A percentile compares a stretch with the other conserved stretches of the same genome.
These are phyloP conservation scores for Xylariomycetidae sp. DNA, from an alignment of 2,329 filamentous ascomycete species.

Conservation along the genomic window DNA sequence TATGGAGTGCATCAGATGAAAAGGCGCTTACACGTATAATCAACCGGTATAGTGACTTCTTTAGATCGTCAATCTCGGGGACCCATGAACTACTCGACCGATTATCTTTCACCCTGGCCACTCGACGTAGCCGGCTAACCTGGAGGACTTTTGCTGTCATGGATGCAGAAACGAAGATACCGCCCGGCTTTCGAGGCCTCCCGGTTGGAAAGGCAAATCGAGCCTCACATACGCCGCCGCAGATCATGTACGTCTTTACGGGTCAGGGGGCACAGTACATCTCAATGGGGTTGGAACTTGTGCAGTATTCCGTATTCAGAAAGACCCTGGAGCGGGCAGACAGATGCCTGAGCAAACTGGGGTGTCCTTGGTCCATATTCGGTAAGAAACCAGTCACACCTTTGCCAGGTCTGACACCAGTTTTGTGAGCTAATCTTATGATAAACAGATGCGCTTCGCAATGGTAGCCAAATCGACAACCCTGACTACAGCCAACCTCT, in stretches of 20 bases:
- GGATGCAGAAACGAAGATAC: not conserved
- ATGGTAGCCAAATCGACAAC: constrained; percentile 18
- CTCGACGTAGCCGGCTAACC: constrained; percentile 20
- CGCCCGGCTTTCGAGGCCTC: constrained; percentile 1
- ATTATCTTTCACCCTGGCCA: constrained; percentile 24
- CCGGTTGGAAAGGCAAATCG: constrained; percentile 12
- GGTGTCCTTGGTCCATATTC: constrained; percentile 23
- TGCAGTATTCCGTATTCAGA: constrained; percentile 22
- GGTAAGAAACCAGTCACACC: constrained; percentile 11
- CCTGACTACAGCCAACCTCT: constrained; percentile 26
- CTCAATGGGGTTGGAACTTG: constrained; percentile 20
- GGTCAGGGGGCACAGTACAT: constrained; percentile 24
- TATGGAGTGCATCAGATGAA: constrained; percentile 26
- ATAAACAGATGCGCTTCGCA: constrained; percentile 15
- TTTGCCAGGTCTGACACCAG: no score
- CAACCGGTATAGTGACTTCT: constrained; percentile 18
- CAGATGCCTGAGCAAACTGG: constrained; percentile 12
- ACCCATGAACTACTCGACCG: constrained; percentile 10
- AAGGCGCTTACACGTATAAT: constrained; percentile 21
- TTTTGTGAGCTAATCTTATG: not conserved
- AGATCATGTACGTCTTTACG: constrained; percentile 29
- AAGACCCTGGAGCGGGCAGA: constrained; percentile 13
- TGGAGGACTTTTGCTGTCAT: constrained; percentile 23
- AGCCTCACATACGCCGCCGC: constrained; percentile 12
- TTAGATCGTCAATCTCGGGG: constrained; percentile 12